These are phyloP conservation scores for Wickerhamiella parazyma DNA, from an alignment of 805 yeast species.

Conservation along the genomic window DNA sequence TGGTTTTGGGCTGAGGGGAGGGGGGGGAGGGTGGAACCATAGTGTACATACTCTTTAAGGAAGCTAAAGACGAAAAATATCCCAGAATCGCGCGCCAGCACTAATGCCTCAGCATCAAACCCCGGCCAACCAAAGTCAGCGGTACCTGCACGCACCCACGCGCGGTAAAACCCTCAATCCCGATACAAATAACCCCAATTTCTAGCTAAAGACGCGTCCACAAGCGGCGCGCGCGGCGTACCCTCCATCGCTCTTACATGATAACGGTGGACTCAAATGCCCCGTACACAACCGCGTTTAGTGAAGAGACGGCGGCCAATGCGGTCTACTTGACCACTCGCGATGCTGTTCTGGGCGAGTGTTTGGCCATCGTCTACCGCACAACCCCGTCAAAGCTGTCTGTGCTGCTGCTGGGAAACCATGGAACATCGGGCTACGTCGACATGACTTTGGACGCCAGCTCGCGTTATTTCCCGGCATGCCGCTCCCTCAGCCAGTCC, in stretches of 20 bases:
- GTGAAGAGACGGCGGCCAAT: conserved; percentile 17
- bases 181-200: no score
- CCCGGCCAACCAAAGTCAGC: no score
- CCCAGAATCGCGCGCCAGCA: no score
- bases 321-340: conserved; percentile 28
- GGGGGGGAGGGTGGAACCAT: no score
- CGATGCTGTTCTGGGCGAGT: conserved; percentile 25
- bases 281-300: conserved; percentile 23
- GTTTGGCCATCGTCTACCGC: conserved; percentile 26
- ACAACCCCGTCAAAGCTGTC: conserved; percentile 19
- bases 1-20: no score
- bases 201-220: no score
- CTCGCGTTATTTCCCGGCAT: conserved; percentile 68
- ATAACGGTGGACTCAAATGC: conserved; percentile 23
- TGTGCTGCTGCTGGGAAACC: conserved; percentile 26
- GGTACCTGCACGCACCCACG: no score
- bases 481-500: conserved; percentile 45
- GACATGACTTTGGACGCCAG: conserved; percentile 42
- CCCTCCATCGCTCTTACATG: conserved; percentile 1
- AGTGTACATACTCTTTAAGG: no score
- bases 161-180: no score
- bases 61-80: no score
- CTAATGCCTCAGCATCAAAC: no score
- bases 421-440: conserved; percentile 50
- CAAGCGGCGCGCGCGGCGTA: no score